phyloP scores from a whole-genome alignment of 768 basidiomycete genomes.

The Agrocybe chaxingu region DNA sequence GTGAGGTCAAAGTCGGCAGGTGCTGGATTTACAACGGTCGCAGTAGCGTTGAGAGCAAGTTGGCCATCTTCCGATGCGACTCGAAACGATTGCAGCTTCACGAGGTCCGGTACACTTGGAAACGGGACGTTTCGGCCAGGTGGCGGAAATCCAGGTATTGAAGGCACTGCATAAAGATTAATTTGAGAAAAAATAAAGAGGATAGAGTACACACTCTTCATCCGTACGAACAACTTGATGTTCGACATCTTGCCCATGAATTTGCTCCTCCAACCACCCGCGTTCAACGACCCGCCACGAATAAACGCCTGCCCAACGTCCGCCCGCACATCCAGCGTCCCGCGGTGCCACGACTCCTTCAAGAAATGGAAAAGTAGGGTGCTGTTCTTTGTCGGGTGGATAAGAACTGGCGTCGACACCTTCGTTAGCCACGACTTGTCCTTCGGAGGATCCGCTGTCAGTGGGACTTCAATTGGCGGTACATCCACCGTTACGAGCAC shows the following conservation, averaged over 20 bases:
- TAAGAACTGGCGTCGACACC: slow-evolving; percentile 45
- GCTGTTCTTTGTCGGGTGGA: slow-evolving; percentile 53
- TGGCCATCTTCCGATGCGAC: slow-evolving; percentile 27
- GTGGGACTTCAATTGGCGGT: slow-evolving; percentile 51
- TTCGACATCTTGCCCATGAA: slow-evolving; percentile 39
- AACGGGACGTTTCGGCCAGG: slow-evolving; percentile 50
- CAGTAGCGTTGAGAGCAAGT: slow-evolving; percentile 47
- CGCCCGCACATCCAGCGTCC: slow-evolving; percentile 41
- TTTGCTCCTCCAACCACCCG: slow-evolving; percentile 46
- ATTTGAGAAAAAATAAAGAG: slow-evolving; percentile 4
- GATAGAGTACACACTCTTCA: slow-evolving; percentile 47
- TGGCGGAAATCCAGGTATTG: slow-evolving; percentile 61
- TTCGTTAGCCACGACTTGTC: slow-evolving; percentile 58
- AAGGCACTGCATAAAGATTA: slow-evolving; percentile 47
- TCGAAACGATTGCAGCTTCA: slow-evolving; percentile 58
- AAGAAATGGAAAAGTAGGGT: slow-evolving; percentile 48
- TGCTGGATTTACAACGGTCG: slow-evolving; percentile 56
- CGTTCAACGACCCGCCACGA: slow-evolving; percentile 45
- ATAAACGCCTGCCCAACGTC: slow-evolving; percentile 41
- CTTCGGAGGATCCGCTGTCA: slow-evolving; percentile 48
- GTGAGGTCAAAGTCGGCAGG: slow-evolving; percentile 48
- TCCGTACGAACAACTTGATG: slow-evolving; percentile 40
- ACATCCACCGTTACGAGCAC: slow-evolving; percentile 46
- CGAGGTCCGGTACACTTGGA: slow-evolving; percentile 54
- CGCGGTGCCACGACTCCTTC: slow-evolving; percentile 55